Percentiles rank a stretch among this genome's conserved stretches.
phyloP scores from a whole-genome alignment of 257 asterid genomes.

The Primulina huaijiensis region DNA sequence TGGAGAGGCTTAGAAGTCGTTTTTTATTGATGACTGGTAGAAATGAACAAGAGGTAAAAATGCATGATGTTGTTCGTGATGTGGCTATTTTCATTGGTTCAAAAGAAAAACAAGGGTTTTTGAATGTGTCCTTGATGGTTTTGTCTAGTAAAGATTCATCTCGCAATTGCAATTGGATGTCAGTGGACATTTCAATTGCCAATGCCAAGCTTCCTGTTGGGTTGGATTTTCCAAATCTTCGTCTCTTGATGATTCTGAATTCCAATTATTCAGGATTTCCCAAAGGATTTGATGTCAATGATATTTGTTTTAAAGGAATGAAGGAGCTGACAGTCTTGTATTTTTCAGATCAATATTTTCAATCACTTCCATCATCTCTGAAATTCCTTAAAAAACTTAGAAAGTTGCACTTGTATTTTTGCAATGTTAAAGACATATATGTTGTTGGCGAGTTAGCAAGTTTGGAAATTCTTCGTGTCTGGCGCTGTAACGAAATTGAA shows the following conservation, averaged over 20 bases:
- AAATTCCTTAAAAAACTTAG: background rate
- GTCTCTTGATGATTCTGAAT: background rate
- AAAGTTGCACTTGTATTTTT: background rate
- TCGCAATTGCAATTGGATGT: constrained; percentile 20
- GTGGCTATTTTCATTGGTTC: constrained; percentile 18
- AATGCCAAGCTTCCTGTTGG: background rate
- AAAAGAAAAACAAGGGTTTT: background rate
- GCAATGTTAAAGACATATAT: background rate
- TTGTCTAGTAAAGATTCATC: background rate
- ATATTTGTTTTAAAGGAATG: background rate
- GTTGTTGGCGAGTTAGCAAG: background rate
- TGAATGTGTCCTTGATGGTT: no score
- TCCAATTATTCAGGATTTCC: background rate
- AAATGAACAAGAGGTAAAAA: background rate
- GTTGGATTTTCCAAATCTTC: constrained; percentile 4
- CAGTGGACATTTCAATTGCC: background rate
- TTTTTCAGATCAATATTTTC: background rate
- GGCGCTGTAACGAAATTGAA: no score
- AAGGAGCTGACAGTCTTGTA: background rate
- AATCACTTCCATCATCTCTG: constrained; percentile 1
- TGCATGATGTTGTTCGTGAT: constrained; percentile 28
- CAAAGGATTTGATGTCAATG: no score
- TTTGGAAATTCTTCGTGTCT: constrained; percentile 3
- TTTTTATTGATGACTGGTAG: constrained; percentile 13
- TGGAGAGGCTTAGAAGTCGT: constrained; percentile 7